phyloP scores from a whole-genome alignment of 345 rosid genomes.

The Zanthoxylum bungeanum region DNA sequence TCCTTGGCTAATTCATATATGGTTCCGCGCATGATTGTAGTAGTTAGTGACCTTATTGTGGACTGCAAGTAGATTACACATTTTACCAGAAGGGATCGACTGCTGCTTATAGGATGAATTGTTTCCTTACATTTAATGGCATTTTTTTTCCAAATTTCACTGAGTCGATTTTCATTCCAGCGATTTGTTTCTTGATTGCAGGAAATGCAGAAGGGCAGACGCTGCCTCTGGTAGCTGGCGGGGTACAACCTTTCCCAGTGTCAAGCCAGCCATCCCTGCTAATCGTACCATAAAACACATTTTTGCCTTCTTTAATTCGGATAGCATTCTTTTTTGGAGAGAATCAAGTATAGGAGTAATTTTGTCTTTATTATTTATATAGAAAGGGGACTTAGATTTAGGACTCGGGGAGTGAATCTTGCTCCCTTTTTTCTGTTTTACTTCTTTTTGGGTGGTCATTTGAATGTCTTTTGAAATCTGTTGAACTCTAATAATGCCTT shows the following conservation, averaged over 20 bases:
- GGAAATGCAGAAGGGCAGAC: slow-evolving; percentile 38
- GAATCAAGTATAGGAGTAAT: not conserved
- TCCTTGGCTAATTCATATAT: not conserved
- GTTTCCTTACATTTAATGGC: not conserved
- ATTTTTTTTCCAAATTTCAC: not conserved
- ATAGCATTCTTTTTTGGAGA: slow-evolving; percentile 7
- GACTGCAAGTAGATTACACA: too few relatives aligned
- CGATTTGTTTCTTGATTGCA: too few relatives aligned
- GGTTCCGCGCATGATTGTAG: not conserved
- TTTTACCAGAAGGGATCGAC: not conserved
- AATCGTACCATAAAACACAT: slow-evolving; percentile 26
- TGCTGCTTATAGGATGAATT: not conserved
- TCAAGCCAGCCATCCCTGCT: slow-evolving; percentile 33
- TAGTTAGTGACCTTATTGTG: not conserved
- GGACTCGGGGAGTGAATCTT: not conserved
- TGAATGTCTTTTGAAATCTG: not conserved
- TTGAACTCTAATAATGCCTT: not conserved
- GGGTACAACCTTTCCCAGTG: slow-evolving; percentile 38
- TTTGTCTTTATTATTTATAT: not conserved
- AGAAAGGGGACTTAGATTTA: not conserved
- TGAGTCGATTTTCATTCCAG: not conserved
- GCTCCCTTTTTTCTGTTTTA: not conserved
- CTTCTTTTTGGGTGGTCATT: too few relatives aligned
- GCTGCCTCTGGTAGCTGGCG: slow-evolving; percentile 35
- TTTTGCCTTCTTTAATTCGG: too few relatives aligned